phyloP scores from a whole-genome alignment of 2,329 filamentous ascomycete genomes.

The Sporothrix variecibatus region DNA sequence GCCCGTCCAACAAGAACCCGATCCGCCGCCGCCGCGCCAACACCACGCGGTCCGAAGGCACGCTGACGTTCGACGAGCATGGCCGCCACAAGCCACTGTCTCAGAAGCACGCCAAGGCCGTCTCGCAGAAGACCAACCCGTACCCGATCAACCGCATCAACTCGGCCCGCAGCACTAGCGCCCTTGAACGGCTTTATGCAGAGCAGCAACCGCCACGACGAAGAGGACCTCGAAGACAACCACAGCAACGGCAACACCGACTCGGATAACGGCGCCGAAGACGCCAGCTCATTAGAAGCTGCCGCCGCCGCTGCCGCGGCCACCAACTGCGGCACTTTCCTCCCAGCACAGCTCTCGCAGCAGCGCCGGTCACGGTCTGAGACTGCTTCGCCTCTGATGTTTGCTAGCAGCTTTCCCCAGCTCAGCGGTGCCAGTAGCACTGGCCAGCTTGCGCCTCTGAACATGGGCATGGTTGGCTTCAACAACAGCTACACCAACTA shows the following conservation, averaged over 20 bases:
- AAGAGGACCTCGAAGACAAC: constrained; percentile 40
- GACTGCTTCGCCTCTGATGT: constrained; percentile 60
- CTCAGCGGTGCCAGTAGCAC: constrained; percentile 39
- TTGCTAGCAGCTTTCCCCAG: constrained; percentile 40
- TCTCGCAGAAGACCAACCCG: constrained; percentile 62
- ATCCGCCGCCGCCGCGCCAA: constrained; percentile 48
- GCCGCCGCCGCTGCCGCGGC: constrained; percentile 41
- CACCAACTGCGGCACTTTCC: constrained; percentile 30
- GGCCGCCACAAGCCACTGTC: constrained; percentile 63
- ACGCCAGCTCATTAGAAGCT: constrained; percentile 6
- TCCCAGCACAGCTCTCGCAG: constrained; percentile 33
- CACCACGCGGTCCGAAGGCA: constrained; percentile 62
- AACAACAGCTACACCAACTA: constrained; percentile 45
- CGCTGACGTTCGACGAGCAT: constrained; percentile 62
- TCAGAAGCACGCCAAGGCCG: constrained; percentile 61
- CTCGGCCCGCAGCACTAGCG: constrained; percentile 56
- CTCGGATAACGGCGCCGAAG: constrained; percentile 30
- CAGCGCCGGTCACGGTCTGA: constrained; percentile 62
- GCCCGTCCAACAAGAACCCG: constrained; percentile 43
- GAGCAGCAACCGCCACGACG: constrained; percentile 37
- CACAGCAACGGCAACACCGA: constrained; percentile 25
- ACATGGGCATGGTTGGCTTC: constrained; percentile 59
- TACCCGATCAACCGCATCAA: constrained; percentile 62
- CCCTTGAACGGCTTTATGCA: constrained; percentile 44
- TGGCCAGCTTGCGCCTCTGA: constrained; percentile 57